A percentile compares a stretch with the other conserved stretches of the same genome.
phyloP scores from a whole-genome alignment of 495 filamentous ascomycete species.

The Penicillium coffeae region DNA sequence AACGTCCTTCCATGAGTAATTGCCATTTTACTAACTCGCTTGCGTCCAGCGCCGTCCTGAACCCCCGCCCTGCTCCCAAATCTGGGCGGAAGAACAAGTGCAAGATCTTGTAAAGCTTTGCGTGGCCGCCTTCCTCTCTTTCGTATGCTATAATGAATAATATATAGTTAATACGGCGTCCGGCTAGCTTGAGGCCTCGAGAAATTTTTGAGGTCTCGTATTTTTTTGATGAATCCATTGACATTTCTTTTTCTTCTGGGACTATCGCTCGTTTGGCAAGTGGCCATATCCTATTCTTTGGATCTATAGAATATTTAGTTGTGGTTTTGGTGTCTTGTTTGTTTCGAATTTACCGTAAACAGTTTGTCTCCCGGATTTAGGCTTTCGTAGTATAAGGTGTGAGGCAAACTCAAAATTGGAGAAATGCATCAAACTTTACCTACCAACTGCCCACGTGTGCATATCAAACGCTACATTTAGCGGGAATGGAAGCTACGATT shows the following conservation, averaged over 20 bases:
- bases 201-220: slow-evolving; percentile 12
- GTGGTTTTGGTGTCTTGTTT: background rate
- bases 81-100: slow-evolving; percentile 69
- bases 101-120: slow-evolving; percentile 61
- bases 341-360: background rate
- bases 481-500: too few species aligned
- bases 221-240: slow-evolving; percentile 33
- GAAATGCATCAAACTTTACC: too few species aligned
- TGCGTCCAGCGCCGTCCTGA: slow-evolving; percentile 68
- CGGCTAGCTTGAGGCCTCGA: slow-evolving; percentile 27
- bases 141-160: slow-evolving; percentile 39
- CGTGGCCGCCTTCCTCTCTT: slow-evolving; percentile 11
- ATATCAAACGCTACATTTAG: too few species aligned
- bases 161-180: slow-evolving; percentile 49
- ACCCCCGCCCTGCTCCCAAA: slow-evolving; percentile 62
- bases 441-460: too few species aligned
- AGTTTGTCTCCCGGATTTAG: background rate
- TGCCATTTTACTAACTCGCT: too few species aligned
- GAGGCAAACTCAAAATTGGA: too few species aligned
- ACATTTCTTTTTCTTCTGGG: slow-evolving; percentile 14
- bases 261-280: background rate
- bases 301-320: slow-evolving; percentile 2
- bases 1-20: slow-evolving; percentile 2
- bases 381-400: too few species aligned
- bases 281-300: background rate